A percentile compares a stretch with the other conserved stretches of the same genome.
phyloP scores from a whole-genome alignment of 176 grass and related monocot genomes.

The Sorghum bicolor region DNA sequence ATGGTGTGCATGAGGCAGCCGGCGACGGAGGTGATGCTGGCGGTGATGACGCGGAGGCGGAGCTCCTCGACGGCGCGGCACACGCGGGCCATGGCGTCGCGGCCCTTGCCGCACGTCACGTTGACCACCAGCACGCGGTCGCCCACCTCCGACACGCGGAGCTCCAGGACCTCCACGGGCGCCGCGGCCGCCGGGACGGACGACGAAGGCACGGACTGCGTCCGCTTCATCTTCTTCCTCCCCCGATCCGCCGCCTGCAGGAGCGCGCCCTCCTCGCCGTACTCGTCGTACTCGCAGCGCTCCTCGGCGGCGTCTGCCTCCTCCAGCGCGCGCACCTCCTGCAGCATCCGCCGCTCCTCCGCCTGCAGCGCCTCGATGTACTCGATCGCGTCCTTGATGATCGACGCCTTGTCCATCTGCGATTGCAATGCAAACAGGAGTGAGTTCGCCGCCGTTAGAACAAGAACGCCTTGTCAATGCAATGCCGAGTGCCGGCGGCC shows the following conservation, averaged over 20 bases:
- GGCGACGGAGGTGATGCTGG: constrained; percentile 62
- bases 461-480: neutral
- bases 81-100: constrained; percentile 61
- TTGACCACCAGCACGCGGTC: constrained; percentile 61
- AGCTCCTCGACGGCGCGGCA: constrained; percentile 72
- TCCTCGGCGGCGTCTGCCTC: constrained; percentile 2
- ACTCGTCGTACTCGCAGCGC: neutral
- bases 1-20: constrained; percentile 65
- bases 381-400: constrained; percentile 85
- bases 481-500: neutral
- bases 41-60: constrained; percentile 61
- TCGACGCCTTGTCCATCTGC: constrained; percentile 98
- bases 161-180: constrained; percentile 63
- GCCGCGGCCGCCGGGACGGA: neutral
- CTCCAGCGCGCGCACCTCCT: constrained; percentile 47
- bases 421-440: neutral
- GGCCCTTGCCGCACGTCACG: constrained; percentile 67
- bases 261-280: neutral
- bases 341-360: constrained; percentile 50
- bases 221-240: constrained; percentile 42
- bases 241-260: constrained; percentile 4
- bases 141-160: constrained; percentile 61
- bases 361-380: constrained; percentile 82
- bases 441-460: neutral
- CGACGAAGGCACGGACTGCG: constrained; percentile 29